Conservation (phyloP, 306 rosid species). For the Acacia acuminata region DNA sequence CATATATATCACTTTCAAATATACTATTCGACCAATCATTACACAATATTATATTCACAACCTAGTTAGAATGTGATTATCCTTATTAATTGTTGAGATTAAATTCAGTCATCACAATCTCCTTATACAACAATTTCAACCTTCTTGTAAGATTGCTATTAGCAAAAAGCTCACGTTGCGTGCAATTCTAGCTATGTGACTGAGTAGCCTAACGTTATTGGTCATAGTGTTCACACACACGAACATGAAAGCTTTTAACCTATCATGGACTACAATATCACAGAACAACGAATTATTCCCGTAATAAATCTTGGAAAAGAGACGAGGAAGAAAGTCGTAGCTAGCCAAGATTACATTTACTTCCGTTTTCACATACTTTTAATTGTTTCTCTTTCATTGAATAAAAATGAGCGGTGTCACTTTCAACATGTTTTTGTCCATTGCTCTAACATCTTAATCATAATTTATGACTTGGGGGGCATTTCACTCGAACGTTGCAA, state of each 20-base stretch:
- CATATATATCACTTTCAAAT: too few species aligned
- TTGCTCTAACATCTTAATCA: not conserved
- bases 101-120: not conserved
- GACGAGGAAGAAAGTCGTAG: not conserved
- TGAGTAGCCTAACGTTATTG: not conserved
- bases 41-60: not conserved
- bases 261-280: not conserved
- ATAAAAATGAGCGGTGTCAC: not conserved
- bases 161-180: not conserved
- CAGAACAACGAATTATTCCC: not conserved
- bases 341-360: not conserved
- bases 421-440: slow-evolving; percentile 3
- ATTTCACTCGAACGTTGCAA: not conserved
- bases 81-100: not conserved
- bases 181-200: not conserved
- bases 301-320: not conserved
- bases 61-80: not conserved
- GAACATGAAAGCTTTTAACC: not conserved
- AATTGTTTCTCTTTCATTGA: not conserved
- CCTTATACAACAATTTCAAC: not conserved
- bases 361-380: not conserved
- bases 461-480: not conserved
- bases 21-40: not conserved
- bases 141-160: not conserved
- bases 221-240: not conserved